Percentiles rank a stretch among this genome's conserved stretches.
These are phyloP conservation scores for Trichoderma sp. DNA, from an alignment of 2,329 filamentous ascomycete genomes.

Conservation along the genomic window DNA sequence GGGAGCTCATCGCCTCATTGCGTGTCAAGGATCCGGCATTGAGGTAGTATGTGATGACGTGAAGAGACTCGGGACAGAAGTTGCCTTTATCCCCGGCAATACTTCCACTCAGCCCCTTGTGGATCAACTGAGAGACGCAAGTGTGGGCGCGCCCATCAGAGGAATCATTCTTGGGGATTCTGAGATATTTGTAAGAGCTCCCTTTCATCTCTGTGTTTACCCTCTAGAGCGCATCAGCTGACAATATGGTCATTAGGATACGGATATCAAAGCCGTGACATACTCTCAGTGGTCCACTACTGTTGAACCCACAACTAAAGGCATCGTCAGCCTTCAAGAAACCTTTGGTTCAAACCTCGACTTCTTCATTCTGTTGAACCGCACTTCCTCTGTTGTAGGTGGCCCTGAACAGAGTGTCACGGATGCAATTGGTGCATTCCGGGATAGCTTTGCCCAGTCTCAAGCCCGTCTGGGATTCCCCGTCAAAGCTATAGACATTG, in stretches of 20 bases:
- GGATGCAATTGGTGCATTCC: constrained; percentile 6
- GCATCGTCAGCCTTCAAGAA: constrained; percentile 2
- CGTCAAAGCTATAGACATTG: constrained; percentile 6
- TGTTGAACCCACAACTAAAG: not conserved
- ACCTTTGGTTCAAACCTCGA: constrained; percentile 7
- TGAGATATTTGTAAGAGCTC: not conserved
- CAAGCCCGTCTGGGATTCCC: constrained; percentile 5
- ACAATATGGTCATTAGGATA: not conserved
- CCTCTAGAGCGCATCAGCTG: not conserved
- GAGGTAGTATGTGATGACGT: not conserved
- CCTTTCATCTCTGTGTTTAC: not conserved
- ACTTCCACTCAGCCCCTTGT: not conserved
- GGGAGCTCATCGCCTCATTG: constrained; percentile 11
- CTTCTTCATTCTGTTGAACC: constrained; percentile 14
- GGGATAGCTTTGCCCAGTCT: constrained; percentile 8
- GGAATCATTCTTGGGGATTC: constrained; percentile 14
- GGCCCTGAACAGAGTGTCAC: not conserved
- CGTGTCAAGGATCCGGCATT: not conserved
- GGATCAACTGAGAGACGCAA: constrained; percentile 6
- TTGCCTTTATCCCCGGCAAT: constrained; percentile 6
- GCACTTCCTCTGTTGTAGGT: constrained; percentile 5
- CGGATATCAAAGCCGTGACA: not conserved
- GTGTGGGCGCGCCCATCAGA: not conserved
- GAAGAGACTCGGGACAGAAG: not conserved
- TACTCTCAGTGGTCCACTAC: constrained; percentile 2